These are phyloP conservation scores for Luzula sylvatica DNA, from an alignment of 176 grass and related monocot species.

Conservation along the genomic window DNA sequence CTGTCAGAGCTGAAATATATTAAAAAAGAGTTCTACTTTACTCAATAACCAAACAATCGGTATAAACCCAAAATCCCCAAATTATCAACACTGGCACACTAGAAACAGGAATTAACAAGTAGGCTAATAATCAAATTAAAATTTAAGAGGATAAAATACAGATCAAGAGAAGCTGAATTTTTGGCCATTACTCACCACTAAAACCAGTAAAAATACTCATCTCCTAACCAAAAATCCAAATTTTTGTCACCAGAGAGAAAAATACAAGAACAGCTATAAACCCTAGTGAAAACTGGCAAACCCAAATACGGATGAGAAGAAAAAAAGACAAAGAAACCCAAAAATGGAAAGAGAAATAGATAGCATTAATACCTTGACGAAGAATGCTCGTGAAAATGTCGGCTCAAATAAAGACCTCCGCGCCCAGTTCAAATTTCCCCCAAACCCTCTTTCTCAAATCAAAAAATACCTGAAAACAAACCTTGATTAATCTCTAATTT, in stretches of 20 bases:
- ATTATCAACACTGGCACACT: background rate
- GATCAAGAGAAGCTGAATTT: too few species aligned
- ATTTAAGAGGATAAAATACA: too few species aligned
- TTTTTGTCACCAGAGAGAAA: conserved; percentile 5
- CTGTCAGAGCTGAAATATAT: too few species aligned
- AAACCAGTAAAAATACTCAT: conserved; percentile 12
- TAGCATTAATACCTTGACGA: conserved; percentile 43
- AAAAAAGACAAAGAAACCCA: conserved; percentile 14
- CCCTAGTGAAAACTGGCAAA: conserved; percentile 13
- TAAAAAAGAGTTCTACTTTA: too few species aligned
- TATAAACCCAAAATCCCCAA: conserved; percentile 3
- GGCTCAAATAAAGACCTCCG: conserved; percentile 27
- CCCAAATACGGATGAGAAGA: background rate
- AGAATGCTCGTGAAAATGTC: conserved; percentile 32
- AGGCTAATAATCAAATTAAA: too few species aligned
- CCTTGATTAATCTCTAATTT: background rate
- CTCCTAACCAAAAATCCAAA: conserved; percentile 21
- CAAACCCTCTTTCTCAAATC: background rate
- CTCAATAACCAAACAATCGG: too few species aligned
- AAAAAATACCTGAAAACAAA: background rate
- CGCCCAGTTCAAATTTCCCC: conserved; percentile 8
- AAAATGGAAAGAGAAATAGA: conserved; percentile 10
- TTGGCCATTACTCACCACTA: background rate
- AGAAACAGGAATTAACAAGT: background rate
- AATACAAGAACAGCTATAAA: conserved; percentile 11